Percentiles rank a stretch among this genome's conserved stretches.
Conservation (phyloP, 2,329 filamentous ascomycete species). For the Alternaria triticina region DNA sequence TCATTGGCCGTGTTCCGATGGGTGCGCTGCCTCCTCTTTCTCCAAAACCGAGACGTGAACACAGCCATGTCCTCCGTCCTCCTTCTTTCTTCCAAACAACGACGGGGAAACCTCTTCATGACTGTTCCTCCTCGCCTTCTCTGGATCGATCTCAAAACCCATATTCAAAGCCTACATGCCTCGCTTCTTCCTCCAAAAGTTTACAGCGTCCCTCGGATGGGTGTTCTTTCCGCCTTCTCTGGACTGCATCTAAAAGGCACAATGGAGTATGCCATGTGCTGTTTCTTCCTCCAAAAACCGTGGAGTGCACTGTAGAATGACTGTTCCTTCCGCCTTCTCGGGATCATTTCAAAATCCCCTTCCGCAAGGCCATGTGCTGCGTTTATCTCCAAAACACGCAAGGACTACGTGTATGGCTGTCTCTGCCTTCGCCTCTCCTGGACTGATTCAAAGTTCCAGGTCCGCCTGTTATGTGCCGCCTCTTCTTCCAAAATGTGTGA, state of each 20-base stretch:
- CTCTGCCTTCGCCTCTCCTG: background rate
- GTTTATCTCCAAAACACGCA: background rate
- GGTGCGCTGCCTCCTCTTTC: background rate
- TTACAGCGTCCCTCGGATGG: too few relatives aligned
- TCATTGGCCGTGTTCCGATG: too few relatives aligned
- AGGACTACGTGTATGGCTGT: background rate
- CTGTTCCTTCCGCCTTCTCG: background rate
- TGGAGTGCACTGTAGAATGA: background rate
- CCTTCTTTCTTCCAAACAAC: background rate
- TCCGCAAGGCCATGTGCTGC: too few relatives aligned
- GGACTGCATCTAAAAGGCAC: too few relatives aligned
- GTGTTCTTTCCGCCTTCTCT: too few relatives aligned
- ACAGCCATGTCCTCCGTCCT: background rate
- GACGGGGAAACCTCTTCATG: too few relatives aligned
- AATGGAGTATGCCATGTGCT: too few relatives aligned
- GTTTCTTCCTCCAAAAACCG: background rate
- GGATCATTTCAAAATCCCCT: background rate
- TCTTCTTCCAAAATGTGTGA: background rate
- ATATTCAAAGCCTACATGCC: fast-evolving
- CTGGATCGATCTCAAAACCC: background rate
- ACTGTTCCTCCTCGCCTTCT: background rate
- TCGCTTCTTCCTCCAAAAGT: background rate
- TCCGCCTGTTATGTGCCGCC: background rate
- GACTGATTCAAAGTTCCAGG: background rate
- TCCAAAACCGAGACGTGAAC: background rate